Percentiles rank a stretch among this genome's conserved stretches.
Conservation (phyloP, 2,329 filamentous ascomycete genomes). For the Fusarium chlamydosporum region DNA sequence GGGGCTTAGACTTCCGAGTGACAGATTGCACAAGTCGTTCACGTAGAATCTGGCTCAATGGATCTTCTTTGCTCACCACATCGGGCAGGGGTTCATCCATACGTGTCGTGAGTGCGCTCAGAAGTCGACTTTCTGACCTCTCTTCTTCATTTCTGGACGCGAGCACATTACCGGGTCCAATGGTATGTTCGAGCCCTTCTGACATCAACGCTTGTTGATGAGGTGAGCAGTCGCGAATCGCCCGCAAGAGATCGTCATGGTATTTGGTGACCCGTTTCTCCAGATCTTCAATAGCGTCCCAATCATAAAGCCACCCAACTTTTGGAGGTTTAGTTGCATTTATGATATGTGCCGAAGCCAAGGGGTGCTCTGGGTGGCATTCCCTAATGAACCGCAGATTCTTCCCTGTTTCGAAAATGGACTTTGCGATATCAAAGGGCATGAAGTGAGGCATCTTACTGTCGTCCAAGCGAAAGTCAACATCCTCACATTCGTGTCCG, state of each 20-base stretch:
- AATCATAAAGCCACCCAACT: conserved; percentile 78
- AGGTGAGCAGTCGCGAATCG: conserved; percentile 33
- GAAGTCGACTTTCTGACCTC: conserved; percentile 49
- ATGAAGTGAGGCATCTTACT: conserved; percentile 80
- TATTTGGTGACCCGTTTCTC: conserved; percentile 69
- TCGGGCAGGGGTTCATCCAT: conserved; percentile 52
- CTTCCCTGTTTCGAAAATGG: conserved; percentile 84
- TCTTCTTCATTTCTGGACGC: conserved; percentile 64
- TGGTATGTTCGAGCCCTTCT: background rate
- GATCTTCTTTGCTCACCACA: conserved; percentile 50
- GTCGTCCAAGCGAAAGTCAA: conserved; percentile 74
- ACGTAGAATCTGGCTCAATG: conserved; percentile 59
- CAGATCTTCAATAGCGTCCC: conserved; percentile 76
- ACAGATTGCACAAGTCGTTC: conserved; percentile 55
- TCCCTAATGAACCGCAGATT: conserved; percentile 80
- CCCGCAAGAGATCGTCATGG: conserved; percentile 49
- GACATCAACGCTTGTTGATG: background rate
- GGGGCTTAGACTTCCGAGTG: conserved; percentile 49
- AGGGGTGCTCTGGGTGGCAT: conserved; percentile 78
- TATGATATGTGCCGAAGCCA: conserved; percentile 68
- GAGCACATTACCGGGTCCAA: conserved; percentile 45
- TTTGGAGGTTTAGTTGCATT: conserved; percentile 65
- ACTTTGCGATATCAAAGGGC: conserved; percentile 74
- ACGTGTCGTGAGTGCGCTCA: conserved; percentile 17
- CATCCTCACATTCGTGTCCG: conserved; percentile 68